Conservation (phyloP, 805 yeast species). For the Kazachstania africana region DNA sequence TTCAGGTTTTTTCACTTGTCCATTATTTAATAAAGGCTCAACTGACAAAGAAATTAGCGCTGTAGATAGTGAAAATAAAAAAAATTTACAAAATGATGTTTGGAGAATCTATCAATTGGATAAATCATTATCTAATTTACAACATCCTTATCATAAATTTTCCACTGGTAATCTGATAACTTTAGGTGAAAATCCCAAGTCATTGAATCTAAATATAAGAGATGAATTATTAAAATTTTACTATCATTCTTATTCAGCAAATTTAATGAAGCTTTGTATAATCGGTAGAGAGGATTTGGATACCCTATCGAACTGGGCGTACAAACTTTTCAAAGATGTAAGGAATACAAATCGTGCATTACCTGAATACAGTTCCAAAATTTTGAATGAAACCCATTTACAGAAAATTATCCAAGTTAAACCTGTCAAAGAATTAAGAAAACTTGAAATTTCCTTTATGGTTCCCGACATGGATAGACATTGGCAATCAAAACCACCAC, state of each 20-base stretch:
- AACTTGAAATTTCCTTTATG: constrained; percentile 54
- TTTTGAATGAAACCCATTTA: constrained; percentile 39
- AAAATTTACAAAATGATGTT: constrained; percentile 76
- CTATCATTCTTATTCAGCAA: constrained; percentile 62
- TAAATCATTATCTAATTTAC: constrained; percentile 55
- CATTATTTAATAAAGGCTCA: constrained; percentile 61
- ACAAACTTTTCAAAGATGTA: constrained; percentile 50
- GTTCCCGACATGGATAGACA: constrained; percentile 64
- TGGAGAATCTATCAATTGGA: constrained; percentile 88
- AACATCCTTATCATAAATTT: constrained; percentile 79
- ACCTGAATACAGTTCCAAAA: constrained; percentile 28
- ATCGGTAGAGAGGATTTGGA: constrained; percentile 74
- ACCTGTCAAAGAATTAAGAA: constrained; percentile 73
- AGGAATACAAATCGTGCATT: constrained; percentile 19
- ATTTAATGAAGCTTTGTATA: constrained; percentile 77
- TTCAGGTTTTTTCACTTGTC: constrained; percentile 82
- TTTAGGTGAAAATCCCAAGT: constrained; percentile 51
- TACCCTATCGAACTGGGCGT: constrained; percentile 59
- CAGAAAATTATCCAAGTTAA: constrained; percentile 49
- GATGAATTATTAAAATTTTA: constrained; percentile 72
- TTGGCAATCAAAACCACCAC: constrained; percentile 61
- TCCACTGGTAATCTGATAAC: constrained; percentile 83
- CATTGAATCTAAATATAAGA: constrained; percentile 59
- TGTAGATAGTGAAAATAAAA: constrained; percentile 91
- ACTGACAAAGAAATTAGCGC: constrained; percentile 90